These are phyloP conservation scores for Dendrobium chrysotoxum DNA, from an alignment of 106 monocot genomes.

Conservation along the genomic window DNA sequence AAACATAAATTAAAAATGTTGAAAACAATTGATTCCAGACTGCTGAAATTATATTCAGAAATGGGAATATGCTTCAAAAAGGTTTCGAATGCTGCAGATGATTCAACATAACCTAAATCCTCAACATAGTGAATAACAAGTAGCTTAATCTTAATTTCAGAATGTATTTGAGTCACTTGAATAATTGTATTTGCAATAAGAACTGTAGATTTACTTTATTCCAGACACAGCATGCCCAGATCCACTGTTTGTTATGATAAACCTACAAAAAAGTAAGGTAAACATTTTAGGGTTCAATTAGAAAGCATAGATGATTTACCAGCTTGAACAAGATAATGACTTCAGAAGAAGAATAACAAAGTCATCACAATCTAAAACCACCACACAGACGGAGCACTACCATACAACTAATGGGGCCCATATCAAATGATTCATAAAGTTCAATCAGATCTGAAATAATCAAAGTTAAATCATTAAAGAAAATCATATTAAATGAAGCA, in stretches of 20 bases:
- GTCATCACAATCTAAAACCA: neutral
- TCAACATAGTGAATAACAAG: neutral
- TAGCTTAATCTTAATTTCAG: neutral
- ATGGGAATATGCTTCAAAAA: neutral
- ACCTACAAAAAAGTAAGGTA: conserved; percentile 37
- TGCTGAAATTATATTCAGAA: neutral
- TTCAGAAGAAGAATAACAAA: neutral
- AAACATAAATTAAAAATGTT: neutral
- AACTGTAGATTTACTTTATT: conserved; percentile 36
- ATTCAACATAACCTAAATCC: neutral
- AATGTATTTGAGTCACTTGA: neutral
- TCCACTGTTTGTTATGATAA: conserved; percentile 82
- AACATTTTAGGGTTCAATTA: neutral
- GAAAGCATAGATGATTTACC: neutral
- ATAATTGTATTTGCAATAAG: neutral
- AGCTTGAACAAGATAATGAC: conserved; percentile 2
- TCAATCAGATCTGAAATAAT: neutral
- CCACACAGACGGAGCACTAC: no score
- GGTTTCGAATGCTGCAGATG: neutral
- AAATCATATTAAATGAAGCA: neutral
- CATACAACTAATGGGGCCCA: no score
- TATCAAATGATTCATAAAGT: neutral
- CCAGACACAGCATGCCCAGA: conserved; percentile 80
- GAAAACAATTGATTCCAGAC: neutral
- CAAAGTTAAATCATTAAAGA: neutral